Conservation (phyloP, 2,329 filamentous ascomycete genomes). For the Cercospora canescens region DNA sequence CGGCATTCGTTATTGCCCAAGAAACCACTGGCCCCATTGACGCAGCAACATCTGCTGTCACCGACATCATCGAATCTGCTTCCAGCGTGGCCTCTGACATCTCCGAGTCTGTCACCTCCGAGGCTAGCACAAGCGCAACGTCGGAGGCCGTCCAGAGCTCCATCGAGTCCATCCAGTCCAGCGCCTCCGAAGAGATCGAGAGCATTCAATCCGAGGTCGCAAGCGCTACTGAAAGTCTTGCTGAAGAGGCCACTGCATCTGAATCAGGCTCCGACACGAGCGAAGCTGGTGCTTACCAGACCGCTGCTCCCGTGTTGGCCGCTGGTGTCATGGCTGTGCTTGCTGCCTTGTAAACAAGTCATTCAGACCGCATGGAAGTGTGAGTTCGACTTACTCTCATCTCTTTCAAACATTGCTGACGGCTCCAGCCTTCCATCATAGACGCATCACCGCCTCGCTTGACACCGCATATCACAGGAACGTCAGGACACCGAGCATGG, state of each 20-base stretch:
- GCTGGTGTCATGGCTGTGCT: constrained; percentile 5
- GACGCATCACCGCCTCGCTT: background rate
- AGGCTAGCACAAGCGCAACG: background rate
- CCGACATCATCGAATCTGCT: background rate
- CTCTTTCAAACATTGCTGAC: background rate
- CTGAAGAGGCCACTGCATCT: background rate
- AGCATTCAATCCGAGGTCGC: constrained; percentile 3
- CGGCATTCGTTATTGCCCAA: background rate
- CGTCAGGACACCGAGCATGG: background rate
- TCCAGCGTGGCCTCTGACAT: background rate
- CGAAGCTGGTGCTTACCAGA: constrained; percentile 1
- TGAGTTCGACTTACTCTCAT: background rate
- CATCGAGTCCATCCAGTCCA: background rate
- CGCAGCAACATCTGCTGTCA: background rate
- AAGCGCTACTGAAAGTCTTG: background rate
- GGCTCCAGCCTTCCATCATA: background rate
- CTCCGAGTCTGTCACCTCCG: background rate
- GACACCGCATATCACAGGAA: background rate
- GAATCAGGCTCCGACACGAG: background rate
- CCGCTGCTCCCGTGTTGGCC: constrained; percentile 1
- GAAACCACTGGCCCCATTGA: background rate
- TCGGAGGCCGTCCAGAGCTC: background rate
- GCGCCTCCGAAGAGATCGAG: background rate
- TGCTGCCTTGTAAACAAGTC: constrained; percentile 1
- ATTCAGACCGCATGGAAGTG: background rate